Evolutionary conservation across 140 eudicot genomes (phyloP).

Genomic region (Senecio squalidus): DNA sequence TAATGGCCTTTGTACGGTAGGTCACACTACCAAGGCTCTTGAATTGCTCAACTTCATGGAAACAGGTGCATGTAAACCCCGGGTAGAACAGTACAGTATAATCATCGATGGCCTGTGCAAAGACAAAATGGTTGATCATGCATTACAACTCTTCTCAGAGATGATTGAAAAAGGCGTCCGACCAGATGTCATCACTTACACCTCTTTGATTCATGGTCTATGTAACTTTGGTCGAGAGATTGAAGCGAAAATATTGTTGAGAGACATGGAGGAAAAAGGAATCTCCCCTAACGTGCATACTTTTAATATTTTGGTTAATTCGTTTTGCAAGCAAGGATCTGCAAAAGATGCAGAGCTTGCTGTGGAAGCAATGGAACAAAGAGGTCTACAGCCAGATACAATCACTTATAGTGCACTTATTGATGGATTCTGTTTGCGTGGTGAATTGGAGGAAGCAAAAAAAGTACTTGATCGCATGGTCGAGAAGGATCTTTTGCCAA

Average conservation of each 20-base stretch:
- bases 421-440: slow-evolving; percentile 30
- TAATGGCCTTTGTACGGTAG: slow-evolving; percentile 25
- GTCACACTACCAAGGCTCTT: slow-evolving; percentile 9
- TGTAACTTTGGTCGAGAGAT: slow-evolving; percentile 16
- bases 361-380: slow-evolving; percentile 6
- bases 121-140: slow-evolving; percentile 24
- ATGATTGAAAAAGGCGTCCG: slow-evolving; percentile 20
- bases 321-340: slow-evolving; percentile 26
- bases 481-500: slow-evolving; percentile 20
- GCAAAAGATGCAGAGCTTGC: slow-evolving; percentile 24
- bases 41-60: slow-evolving; percentile 19
- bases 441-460: slow-evolving; percentile 22
- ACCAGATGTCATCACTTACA: slow-evolving; percentile 21
- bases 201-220: slow-evolving; percentile 24
- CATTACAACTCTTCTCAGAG: slow-evolving; percentile 12
- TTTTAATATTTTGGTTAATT: slow-evolving; percentile 22
- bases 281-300: slow-evolving; percentile 20
- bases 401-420: slow-evolving; percentile 24
- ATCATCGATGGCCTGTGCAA: slow-evolving; percentile 22
- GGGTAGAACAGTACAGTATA: slow-evolving; percentile 4
- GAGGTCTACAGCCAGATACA: slow-evolving; percentile 24
- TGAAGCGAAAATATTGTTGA: slow-evolving; percentile 19
- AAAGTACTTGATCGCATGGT: slow-evolving; percentile 20
- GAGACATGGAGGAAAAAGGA: slow-evolving; percentile 15
- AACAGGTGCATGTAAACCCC: slow-evolving; percentile 23